Conservation (phyloP, 495 filamentous ascomycete genomes). For the Cudoniella acicularis region DNA sequence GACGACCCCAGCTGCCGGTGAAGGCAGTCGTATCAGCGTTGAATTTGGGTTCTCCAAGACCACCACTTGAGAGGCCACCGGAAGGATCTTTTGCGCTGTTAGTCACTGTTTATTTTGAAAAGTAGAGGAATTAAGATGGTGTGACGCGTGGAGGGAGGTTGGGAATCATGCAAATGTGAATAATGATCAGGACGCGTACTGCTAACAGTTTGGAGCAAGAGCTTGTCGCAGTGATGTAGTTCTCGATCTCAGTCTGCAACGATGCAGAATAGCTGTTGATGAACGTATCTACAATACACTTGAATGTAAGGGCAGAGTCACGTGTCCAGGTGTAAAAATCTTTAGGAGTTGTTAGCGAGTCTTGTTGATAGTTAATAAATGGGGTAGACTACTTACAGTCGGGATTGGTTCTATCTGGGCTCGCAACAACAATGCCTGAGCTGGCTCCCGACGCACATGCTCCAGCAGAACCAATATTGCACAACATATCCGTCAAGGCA, state of each 20-base stretch:
- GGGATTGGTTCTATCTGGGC: conserved; percentile 47
- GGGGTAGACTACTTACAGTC: conserved; percentile 40
- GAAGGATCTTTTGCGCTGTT: no score
- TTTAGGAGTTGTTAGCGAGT: conserved; percentile 17
- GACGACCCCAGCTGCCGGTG: conserved; percentile 56
- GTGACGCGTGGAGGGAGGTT: not conserved
- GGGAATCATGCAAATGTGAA: not conserved
- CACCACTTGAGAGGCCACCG: conserved; percentile 44
- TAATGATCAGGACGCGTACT: conserved; percentile 16
- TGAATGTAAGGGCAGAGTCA: conserved; percentile 54
- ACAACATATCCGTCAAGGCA: conserved; percentile 49
- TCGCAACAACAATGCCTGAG: conserved; percentile 53
- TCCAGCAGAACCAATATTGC: conserved; percentile 57
- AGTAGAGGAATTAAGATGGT: no score
- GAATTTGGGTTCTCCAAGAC: conserved; percentile 62
- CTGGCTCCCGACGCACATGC: conserved; percentile 40
- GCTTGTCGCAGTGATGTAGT: conserved; percentile 53
- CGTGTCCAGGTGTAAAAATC: conserved; percentile 62
- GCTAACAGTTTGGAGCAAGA: conserved; percentile 46
- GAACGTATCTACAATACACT: conserved; percentile 49
- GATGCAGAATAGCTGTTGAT: conserved; percentile 33
- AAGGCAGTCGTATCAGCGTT: conserved; percentile 50
- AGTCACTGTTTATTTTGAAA: no score
- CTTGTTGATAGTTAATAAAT: not conserved
- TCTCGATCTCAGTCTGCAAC: conserved; percentile 42